Evolutionary conservation across 2,329 filamentous ascomycete species (phyloP).

Genomic region (Endoconidiophora polonica): DNA sequence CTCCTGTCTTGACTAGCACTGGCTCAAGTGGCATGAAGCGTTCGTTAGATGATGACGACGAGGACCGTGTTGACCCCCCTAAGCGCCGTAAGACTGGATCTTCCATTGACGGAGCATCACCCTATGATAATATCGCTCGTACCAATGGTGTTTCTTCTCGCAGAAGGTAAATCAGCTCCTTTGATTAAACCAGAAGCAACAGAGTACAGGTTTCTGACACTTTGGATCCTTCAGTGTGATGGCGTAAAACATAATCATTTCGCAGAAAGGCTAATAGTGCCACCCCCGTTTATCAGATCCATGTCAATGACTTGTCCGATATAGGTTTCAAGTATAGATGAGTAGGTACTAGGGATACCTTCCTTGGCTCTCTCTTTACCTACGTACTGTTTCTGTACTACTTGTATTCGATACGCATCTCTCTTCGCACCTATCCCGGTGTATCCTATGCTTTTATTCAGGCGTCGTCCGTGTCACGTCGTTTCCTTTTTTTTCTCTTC

Average conservation of each 20-base stretch:
- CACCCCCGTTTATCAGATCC: neutral
- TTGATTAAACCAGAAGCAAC: slow-evolving; percentile 6
- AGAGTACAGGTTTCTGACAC: slow-evolving; percentile 14
- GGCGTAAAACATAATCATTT: slow-evolving; percentile 11
- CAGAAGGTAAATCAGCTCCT: slow-evolving; percentile 21
- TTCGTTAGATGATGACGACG: slow-evolving; percentile 42
- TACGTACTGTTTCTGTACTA: slow-evolving; percentile 1
- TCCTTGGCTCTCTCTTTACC: neutral
- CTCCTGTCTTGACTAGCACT: slow-evolving; percentile 50
- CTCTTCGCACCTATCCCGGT: slow-evolving; percentile 5
- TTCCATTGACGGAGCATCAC: slow-evolving; percentile 40
- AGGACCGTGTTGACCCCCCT: slow-evolving; percentile 37
- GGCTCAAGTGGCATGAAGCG: slow-evolving; percentile 29
- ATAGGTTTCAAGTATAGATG: neutral
- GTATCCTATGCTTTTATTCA: slow-evolving; percentile 3
- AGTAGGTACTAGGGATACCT: neutral
- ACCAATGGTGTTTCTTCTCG: slow-evolving; percentile 27
- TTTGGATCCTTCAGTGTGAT: slow-evolving; percentile 13
- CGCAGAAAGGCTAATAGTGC: neutral
- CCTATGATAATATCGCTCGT: slow-evolving; percentile 34
- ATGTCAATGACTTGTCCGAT: neutral
- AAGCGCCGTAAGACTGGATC: slow-evolving; percentile 59
- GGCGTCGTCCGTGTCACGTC: slow-evolving; percentile 5
- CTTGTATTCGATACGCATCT: neutral
- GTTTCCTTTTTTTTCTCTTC: slow-evolving; percentile 2